Percentiles rank a stretch among this genome's conserved stretches.
Conservation (phyloP, 2,329 filamentous ascomycete species). For the Microdochium trichocladiopsis region DNA sequence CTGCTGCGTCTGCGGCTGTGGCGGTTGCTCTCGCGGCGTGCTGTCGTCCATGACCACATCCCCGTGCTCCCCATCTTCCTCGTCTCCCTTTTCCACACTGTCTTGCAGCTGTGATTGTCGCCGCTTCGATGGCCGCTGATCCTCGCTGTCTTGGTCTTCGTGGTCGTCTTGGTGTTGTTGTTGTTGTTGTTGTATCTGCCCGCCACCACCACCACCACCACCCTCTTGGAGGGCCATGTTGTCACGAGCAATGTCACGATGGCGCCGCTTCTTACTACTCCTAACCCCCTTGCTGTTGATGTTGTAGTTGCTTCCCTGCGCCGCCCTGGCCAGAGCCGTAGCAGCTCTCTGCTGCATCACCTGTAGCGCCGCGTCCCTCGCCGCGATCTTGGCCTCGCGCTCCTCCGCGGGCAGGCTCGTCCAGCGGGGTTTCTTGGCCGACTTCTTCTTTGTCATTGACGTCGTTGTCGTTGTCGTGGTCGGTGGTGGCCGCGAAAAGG, state of each 20-base stretch:
- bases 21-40: neutral
- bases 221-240: neutral
- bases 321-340: neutral
- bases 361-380: neutral
- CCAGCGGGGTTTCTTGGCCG: neutral
- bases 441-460: neutral
- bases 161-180: neutral
- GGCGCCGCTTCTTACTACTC: neutral
- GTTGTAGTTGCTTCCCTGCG: neutral
- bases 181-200: neutral
- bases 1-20: neutral
- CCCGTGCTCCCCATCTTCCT: neutral
- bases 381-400: conserved; percentile 1
- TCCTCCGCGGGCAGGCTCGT: neutral
- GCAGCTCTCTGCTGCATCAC: neutral
- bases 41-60: neutral
- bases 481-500: no score
- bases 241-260: neutral
- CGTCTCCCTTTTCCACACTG: no score
- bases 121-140: neutral
- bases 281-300: neutral
- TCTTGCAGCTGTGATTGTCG: neutral
- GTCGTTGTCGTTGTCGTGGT: neutral
- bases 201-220: no score
- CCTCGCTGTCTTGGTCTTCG: neutral